Conservation (phyloP, 2,329 filamentous ascomycete species). For the Zalaria obscura region DNA sequence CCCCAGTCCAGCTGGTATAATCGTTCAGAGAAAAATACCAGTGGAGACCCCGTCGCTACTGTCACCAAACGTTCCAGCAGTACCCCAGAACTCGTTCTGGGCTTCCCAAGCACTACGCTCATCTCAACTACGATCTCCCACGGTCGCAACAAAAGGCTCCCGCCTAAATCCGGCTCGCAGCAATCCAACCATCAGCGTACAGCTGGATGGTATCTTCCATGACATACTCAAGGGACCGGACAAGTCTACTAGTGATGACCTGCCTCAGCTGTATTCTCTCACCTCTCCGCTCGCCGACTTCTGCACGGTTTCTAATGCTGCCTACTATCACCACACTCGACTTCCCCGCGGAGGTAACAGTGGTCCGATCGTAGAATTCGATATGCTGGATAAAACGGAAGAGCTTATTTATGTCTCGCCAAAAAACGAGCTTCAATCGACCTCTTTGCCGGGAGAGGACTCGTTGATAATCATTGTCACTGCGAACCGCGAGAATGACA, state of each 20-base stretch:
- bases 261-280: slow-evolving; percentile 67
- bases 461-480: slow-evolving; percentile 64
- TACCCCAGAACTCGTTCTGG: slow-evolving; percentile 72
- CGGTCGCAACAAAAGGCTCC: slow-evolving; percentile 3
- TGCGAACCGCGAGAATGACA: slow-evolving; percentile 58
- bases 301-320: slow-evolving; percentile 57
- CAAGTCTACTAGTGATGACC: slow-evolving; percentile 29
- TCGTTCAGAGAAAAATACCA: slow-evolving; percentile 69
- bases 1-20: slow-evolving; percentile 65
- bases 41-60: slow-evolving; percentile 18
- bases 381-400: slow-evolving; percentile 61
- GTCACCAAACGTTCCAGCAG: slow-evolving; percentile 32
- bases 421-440: slow-evolving; percentile 37
- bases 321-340: slow-evolving; percentile 7
- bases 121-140: slow-evolving; percentile 24
- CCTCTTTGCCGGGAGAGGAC: slow-evolving; percentile 28
- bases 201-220: slow-evolving; percentile 15
- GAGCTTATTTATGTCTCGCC: slow-evolving; percentile 73
- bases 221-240: slow-evolving; percentile 8
- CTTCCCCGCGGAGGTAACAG: slow-evolving; percentile 4
- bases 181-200: background rate
- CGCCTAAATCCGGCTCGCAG: slow-evolving; percentile 1
- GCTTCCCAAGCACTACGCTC: slow-evolving; percentile 44
- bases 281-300: slow-evolving; percentile 78
- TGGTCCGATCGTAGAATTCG: slow-evolving; percentile 29